Evolutionary conservation across 176 grass and related monocot genomes (phyloP).

Genomic region (Eleusine indica): DNA sequence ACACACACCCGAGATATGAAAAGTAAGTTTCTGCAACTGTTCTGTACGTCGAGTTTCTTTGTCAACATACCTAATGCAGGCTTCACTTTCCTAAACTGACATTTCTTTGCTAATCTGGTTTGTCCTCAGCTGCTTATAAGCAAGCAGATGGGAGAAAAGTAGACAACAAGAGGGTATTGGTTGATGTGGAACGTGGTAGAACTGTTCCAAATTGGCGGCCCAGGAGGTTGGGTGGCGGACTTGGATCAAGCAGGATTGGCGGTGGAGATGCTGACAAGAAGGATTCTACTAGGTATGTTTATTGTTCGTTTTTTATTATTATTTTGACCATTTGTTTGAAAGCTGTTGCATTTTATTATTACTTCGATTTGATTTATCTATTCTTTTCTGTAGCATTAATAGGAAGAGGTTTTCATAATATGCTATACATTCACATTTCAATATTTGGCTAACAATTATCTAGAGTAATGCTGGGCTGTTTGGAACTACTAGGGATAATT

Average conservation of each 20-base stretch:
- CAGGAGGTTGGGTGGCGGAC: slow-evolving; percentile 92
- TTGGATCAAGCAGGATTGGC: slow-evolving; percentile 89
- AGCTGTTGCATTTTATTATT: not conserved
- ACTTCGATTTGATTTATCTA: slow-evolving; percentile 12
- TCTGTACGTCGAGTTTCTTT: not conserved
- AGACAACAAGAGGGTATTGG: slow-evolving; percentile 71
- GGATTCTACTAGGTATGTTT: slow-evolving; percentile 28
- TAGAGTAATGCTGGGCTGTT: no score
- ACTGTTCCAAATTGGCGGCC: slow-evolving; percentile 95
- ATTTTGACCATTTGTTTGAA: slow-evolving; percentile 22
- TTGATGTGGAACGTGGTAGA: slow-evolving; percentile 97
- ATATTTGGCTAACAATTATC: not conserved
- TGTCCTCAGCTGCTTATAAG: slow-evolving; percentile 79
- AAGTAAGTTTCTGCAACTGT: slow-evolving; percentile 47
- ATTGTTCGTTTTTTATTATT: not conserved
- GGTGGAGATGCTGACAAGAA: slow-evolving; percentile 58
- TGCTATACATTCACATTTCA: slow-evolving; percentile 10
- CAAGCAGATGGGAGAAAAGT: slow-evolving; percentile 89
- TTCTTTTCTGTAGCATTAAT: slow-evolving; percentile 18
- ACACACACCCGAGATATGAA: slow-evolving; percentile 94
- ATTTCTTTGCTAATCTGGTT: slow-evolving; percentile 21
- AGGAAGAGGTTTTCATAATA: slow-evolving; percentile 1
- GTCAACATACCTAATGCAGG: not conserved
- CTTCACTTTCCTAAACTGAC: not conserved
- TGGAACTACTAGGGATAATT: no score